Base-by-base conservation (phyloP, 441 rosid species). In the Sinapis alba region DNA sequence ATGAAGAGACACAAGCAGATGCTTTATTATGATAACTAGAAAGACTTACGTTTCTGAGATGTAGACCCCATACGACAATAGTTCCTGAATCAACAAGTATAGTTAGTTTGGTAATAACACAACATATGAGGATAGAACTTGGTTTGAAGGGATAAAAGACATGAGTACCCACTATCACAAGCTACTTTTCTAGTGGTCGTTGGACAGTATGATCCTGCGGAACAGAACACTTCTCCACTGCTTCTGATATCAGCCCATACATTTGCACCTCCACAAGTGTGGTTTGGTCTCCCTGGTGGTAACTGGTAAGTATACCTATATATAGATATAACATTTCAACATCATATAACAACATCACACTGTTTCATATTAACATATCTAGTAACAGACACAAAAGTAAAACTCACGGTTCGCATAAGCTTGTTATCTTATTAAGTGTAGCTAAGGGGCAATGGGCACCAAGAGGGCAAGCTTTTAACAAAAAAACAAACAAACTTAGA, bases 201-300 rank as follows among this genome's bases (percentile, higher is more conserved):
- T 26, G 97, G 94, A 69, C 99, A 95, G 81, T 86, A 95, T 13
- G 91, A 90, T 66, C 99, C 98, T 0, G 89, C 88, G 5, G 94
- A 81, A 78, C 99, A 95, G 86, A 95, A 95, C 7, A 93, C 78
- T 78, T 93, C 93, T 13, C 80, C 30, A 64, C 95, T 82, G 19
- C 78, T 82, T 45, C 21, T 64, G 65, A 87, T 80, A 83, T 91
- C 98, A 3, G 95, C 89, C 99, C 99, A 95, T 68, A 89, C 70
- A 72, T 95, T 85, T 62, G 99, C 98, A 57, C 99, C 97, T 53
- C 99, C 98, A 83, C 99, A 95, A 16, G 90, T 86, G 74, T 88
- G 97, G 82, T 90, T 89, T 18, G 81, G 85, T 77, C 66, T 13
- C 73, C 88, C 91, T 1, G 90, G 86, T 36, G 98, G 91, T 68